Evolutionary conservation across 345 rosid genomes (phyloP), one percentile per base, ranked within the genome.

Genomic region (Laguncularia racemosa): DNA sequence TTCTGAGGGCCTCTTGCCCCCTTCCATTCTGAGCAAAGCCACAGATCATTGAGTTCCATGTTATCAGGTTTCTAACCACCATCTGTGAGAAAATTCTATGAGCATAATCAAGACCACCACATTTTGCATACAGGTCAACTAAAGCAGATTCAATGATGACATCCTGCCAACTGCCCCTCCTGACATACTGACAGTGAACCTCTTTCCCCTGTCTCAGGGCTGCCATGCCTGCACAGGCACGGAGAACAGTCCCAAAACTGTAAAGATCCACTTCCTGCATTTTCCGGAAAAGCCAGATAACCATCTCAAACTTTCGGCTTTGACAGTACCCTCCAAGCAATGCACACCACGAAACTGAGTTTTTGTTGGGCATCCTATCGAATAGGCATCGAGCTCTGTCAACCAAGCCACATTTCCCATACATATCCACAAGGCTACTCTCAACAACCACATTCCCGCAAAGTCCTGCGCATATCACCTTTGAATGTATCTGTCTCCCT

Each of bases 361-460:
- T 92, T 73, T 76, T 89, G 46, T 52, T 56, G 33, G 63, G 56
- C 91, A 92, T 92, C 53, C 82, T 72, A 71, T 81, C 81, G 51
- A 92, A 86, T 67, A 82, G 84, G 49, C 64, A 57, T 55, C 69
- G 85, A 65, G 97, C 82, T 57, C 76, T 78, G 20, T 67, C 44
- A 12, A 80, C 70, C 21, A 71, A 66, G 56, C 95, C 69, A 1
- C 93, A 89, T 84, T 92, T 92, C 48, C 91, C 98, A 62, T 89
- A 92, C 97, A 92, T 89, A 79, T 89, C 95, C 52, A 92, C 75
- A 44, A 92, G 89, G 59, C 91, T 85, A 68, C 97, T 92, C 70
- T 80, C 88, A 3, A 86, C 85, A 33, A 83, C 64, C 26, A 92
- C 91, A 53, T 83, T 74, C 52, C 83, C 76, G 20, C 69, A 56